A percentile compares a stretch with the other conserved stretches of the same genome.
phyloP scores from a whole-genome alignment of 352 stramenopile species.

The Pythium myriotylum region DNA sequence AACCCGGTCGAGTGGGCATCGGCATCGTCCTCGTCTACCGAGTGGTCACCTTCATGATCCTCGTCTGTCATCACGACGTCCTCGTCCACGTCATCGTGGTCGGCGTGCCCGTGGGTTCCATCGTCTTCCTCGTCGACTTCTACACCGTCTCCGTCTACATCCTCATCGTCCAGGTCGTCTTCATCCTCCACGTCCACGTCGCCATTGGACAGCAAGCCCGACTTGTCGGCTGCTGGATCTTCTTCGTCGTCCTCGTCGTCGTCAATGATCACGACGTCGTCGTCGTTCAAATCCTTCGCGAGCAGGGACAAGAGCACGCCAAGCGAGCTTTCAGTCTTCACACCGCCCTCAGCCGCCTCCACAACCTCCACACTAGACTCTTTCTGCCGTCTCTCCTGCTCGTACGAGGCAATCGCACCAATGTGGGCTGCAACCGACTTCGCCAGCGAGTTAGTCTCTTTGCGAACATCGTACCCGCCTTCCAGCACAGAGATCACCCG shows the following conservation, averaged over 20 bases:
- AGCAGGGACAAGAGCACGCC: slow-evolving; percentile 56
- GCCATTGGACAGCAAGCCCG: slow-evolving; percentile 12
- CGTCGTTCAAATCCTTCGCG: slow-evolving; percentile 45
- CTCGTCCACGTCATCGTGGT: slow-evolving; percentile 19
- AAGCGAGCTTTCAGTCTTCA: slow-evolving; percentile 29
- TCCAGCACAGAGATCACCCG: slow-evolving; percentile 87
- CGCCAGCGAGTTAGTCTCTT: slow-evolving; percentile 81
- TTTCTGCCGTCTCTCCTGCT: slow-evolving; percentile 33
- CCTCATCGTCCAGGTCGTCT: slow-evolving; percentile 29
- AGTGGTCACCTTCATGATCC: slow-evolving; percentile 17
- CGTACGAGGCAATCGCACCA: slow-evolving; percentile 66
- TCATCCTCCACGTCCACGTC: slow-evolving; percentile 35
- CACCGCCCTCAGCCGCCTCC: background rate
- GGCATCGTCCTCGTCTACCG: slow-evolving; percentile 12
- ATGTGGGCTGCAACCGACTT: slow-evolving; percentile 84
- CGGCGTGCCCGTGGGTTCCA: background rate
- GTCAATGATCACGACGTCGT: slow-evolving; percentile 62
- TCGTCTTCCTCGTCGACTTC: slow-evolving; percentile 40
- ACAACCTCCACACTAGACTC: slow-evolving; percentile 18
- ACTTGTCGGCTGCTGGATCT: slow-evolving; percentile 26
- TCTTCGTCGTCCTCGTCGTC: slow-evolving; percentile 43
- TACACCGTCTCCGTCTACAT: slow-evolving; percentile 34
- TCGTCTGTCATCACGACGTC: slow-evolving; percentile 27
- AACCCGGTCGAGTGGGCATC: slow-evolving; percentile 16
- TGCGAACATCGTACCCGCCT: slow-evolving; percentile 81